Conservation (phyloP, 306 rosid species). For the Trichosanthes cucumerina region DNA sequence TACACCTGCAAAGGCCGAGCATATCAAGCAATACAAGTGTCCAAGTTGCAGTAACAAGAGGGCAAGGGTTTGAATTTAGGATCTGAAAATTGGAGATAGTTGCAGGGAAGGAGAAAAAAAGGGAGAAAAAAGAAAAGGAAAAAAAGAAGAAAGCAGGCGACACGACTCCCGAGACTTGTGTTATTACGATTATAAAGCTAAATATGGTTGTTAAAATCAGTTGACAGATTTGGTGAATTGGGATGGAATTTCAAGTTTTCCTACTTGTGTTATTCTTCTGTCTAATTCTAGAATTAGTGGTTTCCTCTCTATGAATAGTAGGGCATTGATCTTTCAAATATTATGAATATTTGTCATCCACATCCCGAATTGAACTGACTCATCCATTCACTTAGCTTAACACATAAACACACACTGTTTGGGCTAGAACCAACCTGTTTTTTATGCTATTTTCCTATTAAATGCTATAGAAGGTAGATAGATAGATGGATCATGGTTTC, state of each 20-base stretch:
- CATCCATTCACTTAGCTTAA: background rate
- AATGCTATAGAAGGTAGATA: background rate
- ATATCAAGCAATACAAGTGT: constrained; percentile 79
- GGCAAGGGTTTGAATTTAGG: constrained; percentile 43
- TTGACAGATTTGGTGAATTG: constrained; percentile 55
- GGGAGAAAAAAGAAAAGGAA: background rate
- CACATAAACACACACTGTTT: background rate
- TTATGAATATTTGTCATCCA: constrained; percentile 19
- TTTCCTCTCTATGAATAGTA: constrained; percentile 35
- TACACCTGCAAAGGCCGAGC: constrained; percentile 76
- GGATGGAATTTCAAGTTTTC: constrained; percentile 66
- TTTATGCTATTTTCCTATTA: background rate
- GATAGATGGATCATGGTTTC: background rate
- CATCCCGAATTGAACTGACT: constrained; percentile 3
- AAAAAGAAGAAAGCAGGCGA: constrained; percentile 14
- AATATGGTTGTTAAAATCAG: constrained; percentile 36
- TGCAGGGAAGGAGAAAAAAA: constrained; percentile 9
- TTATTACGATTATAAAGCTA: constrained; percentile 37
- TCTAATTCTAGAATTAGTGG: constrained; percentile 43
- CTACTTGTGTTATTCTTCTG: constrained; percentile 42
- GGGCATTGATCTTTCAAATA: constrained; percentile 36
- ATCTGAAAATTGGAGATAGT: constrained; percentile 22
- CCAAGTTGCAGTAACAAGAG: constrained; percentile 75
- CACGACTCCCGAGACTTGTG: constrained; percentile 32
- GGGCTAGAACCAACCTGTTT: background rate